Evolutionary conservation across 306 rosid genomes (phyloP), one percentile per base, ranked within the genome.

Genomic region (Luffa acutangula): DNA sequence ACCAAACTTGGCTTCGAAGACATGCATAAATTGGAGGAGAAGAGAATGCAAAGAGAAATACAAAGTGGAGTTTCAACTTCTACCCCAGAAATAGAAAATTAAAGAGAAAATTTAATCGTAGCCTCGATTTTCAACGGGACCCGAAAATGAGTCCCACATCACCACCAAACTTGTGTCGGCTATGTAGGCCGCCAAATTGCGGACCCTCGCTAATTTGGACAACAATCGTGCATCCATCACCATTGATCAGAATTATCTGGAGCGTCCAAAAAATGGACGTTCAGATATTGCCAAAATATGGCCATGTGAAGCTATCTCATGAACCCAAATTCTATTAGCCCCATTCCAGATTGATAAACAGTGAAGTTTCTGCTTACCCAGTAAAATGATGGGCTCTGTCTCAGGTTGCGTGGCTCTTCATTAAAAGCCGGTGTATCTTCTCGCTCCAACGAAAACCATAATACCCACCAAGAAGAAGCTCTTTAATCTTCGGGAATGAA

Each of bases 1-100:
- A 48, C 59, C 42, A 72, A 52, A 78, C 96, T 89, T 92, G 36
- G 78, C 94, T 88, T 88, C 86, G 43, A 88, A 90, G 93, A 74
- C 82, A 83, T 58, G 79, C 45, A 51, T 72, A 82, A 80, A 45
- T 39, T 45, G 6, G 66, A 43, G 20, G 58, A 75, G 51, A 71
- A 59, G 58, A 75, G 51, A 71, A 59, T 18, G 75, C 75, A 81
- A 85, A 45, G 72, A 78, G 67, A 45, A 21, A 83, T 80, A 36
- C 54, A 72, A 81, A 56, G 70, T 57, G 42, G 66, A 75, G 59
- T 48, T 81, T n/a, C 81, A 78, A 81, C 83, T 74, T 41, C 53
- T 51, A 48, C 31, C 54, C 63, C 8, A 77, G 52, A 75, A 36
- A 34, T 11, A 80, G 21, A 48, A 60, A 20, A 64, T 2, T 4